These are phyloP conservation scores for Suhomyces sp. DNA, from an alignment of 805 yeast genomes.

Conservation along the genomic window DNA sequence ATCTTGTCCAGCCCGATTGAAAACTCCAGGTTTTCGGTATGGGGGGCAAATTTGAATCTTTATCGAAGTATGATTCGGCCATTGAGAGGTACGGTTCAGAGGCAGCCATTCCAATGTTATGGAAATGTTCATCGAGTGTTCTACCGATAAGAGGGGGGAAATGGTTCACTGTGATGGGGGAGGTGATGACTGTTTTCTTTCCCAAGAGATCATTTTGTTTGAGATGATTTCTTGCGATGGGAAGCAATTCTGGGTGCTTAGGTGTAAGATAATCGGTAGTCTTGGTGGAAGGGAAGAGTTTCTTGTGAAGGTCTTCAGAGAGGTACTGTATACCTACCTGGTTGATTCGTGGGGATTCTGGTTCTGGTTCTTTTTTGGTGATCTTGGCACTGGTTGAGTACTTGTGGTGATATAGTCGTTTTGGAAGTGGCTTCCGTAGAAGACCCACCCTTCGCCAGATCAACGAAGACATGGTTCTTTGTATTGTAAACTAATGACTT, in stretches of 20 bases:
- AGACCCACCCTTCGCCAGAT: too few species aligned
- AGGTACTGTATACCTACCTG: constrained; percentile 81
- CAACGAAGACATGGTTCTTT: too few species aligned
- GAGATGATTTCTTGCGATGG: constrained; percentile 62
- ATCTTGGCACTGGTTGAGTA: too few species aligned
- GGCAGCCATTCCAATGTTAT: constrained; percentile 58
- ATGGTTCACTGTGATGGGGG: constrained; percentile 55
- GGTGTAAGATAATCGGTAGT: constrained; percentile 27
- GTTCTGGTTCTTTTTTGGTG: too few species aligned
- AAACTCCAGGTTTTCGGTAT: constrained; percentile 56
- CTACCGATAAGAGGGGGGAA: constrained; percentile 76
- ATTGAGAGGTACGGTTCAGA: constrained; percentile 59
- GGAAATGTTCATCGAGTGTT: constrained; percentile 83
- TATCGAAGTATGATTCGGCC: constrained; percentile 43
- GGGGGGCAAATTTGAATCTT: constrained; percentile 28
- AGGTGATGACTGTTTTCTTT: constrained; percentile 60
- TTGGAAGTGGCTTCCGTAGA: too few species aligned
- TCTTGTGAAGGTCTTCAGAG: constrained; percentile 55
- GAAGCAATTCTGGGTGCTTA: constrained; percentile 30
- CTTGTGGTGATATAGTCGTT: too few species aligned
- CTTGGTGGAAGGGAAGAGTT: constrained; percentile 52
- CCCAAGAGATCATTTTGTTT: constrained; percentile 67
- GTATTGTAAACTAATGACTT: too few species aligned
- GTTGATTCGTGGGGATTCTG: constrained; percentile 54
- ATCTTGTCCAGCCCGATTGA: constrained; percentile 79